A percentile compares a stretch with the other conserved stretches of the same genome.
Evolutionary conservation across 805 yeast genomes (phyloP).

Genomic region (Zygoascus tannicola): DNA sequence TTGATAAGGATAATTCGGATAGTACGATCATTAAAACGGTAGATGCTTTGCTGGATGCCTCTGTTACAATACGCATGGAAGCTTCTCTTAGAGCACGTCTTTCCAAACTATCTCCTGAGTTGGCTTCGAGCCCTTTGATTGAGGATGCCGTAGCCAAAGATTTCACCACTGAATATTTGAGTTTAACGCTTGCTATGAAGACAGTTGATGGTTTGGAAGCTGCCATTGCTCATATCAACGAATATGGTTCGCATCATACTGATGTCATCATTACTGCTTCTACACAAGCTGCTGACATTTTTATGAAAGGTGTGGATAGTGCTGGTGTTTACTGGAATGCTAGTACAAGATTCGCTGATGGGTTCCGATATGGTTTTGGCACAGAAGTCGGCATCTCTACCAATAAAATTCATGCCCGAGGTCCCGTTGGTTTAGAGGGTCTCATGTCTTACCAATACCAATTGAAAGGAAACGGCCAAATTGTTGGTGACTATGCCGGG

Average conservation of each 20-base stretch:
- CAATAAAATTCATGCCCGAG: slow-evolving; percentile 94
- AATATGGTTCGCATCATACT: slow-evolving; percentile 93
- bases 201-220: slow-evolving; percentile 48
- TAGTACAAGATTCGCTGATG: slow-evolving; percentile 95
- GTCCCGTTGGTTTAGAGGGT: slow-evolving; percentile 98
- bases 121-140: background rate
- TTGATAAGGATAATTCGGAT: slow-evolving; percentile 34
- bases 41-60: slow-evolving; percentile 42
- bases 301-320: slow-evolving; percentile 81
- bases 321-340: slow-evolving; percentile 98
- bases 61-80: slow-evolving; percentile 67
- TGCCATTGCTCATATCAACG: slow-evolving; percentile 81
- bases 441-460: slow-evolving; percentile 92
- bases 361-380: slow-evolving; percentile 97
- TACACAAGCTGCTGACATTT: slow-evolving; percentile 59
- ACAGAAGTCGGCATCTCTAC: slow-evolving; percentile 98
- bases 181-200: slow-evolving; percentile 72
- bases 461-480: slow-evolving; percentile 84
- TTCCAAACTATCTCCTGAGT: slow-evolving; percentile 9
- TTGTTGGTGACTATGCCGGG: slow-evolving; percentile 85
- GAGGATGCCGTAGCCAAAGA: slow-evolving; percentile 33
- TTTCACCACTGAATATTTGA: slow-evolving; percentile 75
- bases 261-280: slow-evolving; percentile 82
- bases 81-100: slow-evolving; percentile 34
- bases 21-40: slow-evolving; percentile 27